phyloP scores from a whole-genome alignment of 176 grass and related monocot species.

The Chrysopogon serrulatus region DNA sequence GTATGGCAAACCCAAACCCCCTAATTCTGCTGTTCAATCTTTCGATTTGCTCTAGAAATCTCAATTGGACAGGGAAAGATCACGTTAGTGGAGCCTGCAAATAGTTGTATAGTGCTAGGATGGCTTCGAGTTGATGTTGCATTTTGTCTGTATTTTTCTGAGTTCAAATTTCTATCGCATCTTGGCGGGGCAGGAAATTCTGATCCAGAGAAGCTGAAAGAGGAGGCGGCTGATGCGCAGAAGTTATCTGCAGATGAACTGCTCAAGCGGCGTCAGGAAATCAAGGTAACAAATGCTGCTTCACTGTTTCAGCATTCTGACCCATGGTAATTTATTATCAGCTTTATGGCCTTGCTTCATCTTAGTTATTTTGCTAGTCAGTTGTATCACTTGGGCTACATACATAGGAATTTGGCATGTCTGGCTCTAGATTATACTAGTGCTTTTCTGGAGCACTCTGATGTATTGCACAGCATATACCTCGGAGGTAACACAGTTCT shows the following conservation, averaged over 20 bases:
- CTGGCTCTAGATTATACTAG: background rate
- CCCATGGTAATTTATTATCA: background rate
- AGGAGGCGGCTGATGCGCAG: slow-evolving; percentile 50
- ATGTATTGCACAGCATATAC: background rate
- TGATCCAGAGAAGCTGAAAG: slow-evolving; percentile 84
- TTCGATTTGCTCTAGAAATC: background rate
- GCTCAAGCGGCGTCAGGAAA: slow-evolving; percentile 54
- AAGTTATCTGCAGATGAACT: slow-evolving; percentile 63
- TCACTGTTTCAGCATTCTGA: background rate
- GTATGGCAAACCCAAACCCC: slow-evolving; percentile 21
- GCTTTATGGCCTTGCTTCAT: background rate
- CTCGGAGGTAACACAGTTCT: background rate
- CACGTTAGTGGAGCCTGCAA: too few species aligned
- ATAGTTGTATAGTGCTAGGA: background rate
- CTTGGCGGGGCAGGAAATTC: slow-evolving; percentile 65
- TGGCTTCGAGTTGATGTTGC: background rate
- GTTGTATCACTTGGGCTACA: background rate
- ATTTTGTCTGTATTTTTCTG: slow-evolving; percentile 17
- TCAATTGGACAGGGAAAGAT: background rate
- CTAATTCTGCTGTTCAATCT: background rate
- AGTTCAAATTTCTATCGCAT: background rate
- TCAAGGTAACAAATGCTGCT: slow-evolving; percentile 56
- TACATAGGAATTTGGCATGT: background rate
- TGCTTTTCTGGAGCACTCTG: background rate
- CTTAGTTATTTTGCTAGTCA: background rate